phyloP scores from a whole-genome alignment of 345 rosid genomes.

The Corchorus olitorius region DNA sequence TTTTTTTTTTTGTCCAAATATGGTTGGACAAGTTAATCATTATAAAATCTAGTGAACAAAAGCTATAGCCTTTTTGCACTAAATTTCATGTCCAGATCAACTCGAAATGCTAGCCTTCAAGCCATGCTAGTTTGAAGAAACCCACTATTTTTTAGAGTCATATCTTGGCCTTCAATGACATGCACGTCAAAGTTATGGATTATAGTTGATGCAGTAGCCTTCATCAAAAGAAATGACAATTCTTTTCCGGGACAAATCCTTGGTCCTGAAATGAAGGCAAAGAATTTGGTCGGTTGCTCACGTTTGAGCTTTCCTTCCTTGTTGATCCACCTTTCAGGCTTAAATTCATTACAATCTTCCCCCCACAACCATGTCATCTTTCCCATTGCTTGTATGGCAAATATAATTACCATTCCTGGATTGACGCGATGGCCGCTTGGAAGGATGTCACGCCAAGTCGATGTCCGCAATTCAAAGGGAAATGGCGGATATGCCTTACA shows the following conservation, averaged over 20 bases:
- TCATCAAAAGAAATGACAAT: slow-evolving; percentile 41
- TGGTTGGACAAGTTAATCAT: too few species aligned
- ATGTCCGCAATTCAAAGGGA: slow-evolving; percentile 8
- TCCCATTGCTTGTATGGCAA: slow-evolving; percentile 26
- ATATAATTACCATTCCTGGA: neutral
- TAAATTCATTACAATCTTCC: slow-evolving; percentile 45
- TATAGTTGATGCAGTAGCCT: slow-evolving; percentile 23
- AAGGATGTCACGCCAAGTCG: neutral
- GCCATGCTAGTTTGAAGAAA: slow-evolving; percentile 34
- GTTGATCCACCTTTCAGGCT: slow-evolving; percentile 16
- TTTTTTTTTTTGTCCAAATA: too few species aligned
- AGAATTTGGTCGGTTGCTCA: slow-evolving; percentile 35
- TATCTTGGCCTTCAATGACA: slow-evolving; percentile 30
- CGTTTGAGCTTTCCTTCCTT: slow-evolving; percentile 28
- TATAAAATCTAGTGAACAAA: too few species aligned
- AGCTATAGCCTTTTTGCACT: too few species aligned
- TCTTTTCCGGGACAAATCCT: slow-evolving; percentile 56
- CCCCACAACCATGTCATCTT: slow-evolving; percentile 51
- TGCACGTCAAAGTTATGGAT: slow-evolving; percentile 29
- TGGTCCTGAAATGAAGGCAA: slow-evolving; percentile 55
- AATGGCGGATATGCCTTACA: slow-evolving; percentile 1
- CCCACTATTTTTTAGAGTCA: slow-evolving; percentile 25
- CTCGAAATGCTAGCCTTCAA: slow-evolving; percentile 10
- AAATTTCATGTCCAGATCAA: slow-evolving; percentile 7
- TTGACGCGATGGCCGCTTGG: slow-evolving; percentile 15